Evolutionary conservation across 2,329 filamentous ascomycete species (phyloP), one percentile per base, ranked within the genome.

Genomic region (Ophiosphaerella narmari): DNA sequence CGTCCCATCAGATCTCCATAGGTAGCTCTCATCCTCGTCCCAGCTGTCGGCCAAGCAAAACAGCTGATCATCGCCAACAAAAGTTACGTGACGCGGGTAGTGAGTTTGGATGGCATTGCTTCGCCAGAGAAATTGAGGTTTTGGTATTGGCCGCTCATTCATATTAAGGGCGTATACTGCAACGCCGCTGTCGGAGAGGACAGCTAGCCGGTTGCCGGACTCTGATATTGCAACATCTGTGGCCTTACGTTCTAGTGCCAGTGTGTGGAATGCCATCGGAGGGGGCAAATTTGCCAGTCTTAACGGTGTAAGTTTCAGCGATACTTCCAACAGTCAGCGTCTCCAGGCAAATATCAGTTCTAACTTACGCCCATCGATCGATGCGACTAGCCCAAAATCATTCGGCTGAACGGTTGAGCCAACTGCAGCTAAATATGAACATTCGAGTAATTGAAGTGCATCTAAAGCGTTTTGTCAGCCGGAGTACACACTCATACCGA

Each of bases 261-360:
- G 64, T 49, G 95, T 89, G 59, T 88, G 88, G 55, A 93, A 80
- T 13, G 91, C 86, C 91, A 97, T 97, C 1, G 94, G 94, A 24
- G 94, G 94, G 21, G 94, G 94, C 3, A 97, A 81, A 63, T 94
- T 96, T 11, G 91, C 89, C 42, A 87, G 82, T 55, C 89, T 82
- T 57, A 99, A 82, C 0, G 94, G 91, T 0, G 94, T 97, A 39
- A 97, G 73, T 68, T 95, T 96, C 50, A 97, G 74, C 3, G 69
- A 83, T 56, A 73, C 79, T 82, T 31, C 7, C 5, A 23, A 54
- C 12, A 8, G 24, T 67, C 12, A 50, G 38, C 55, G 67, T 24
- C 48, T 68, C 59, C 18, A 24, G 9, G 14, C 26, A 2, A 12
- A 18, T 16, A 14, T 8, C 3, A 16, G 4, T 7, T 9, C 8